Evolutionary conservation across 176 grass and related monocot genomes (phyloP).

Genomic region (Elaeis guineensis): DNA sequence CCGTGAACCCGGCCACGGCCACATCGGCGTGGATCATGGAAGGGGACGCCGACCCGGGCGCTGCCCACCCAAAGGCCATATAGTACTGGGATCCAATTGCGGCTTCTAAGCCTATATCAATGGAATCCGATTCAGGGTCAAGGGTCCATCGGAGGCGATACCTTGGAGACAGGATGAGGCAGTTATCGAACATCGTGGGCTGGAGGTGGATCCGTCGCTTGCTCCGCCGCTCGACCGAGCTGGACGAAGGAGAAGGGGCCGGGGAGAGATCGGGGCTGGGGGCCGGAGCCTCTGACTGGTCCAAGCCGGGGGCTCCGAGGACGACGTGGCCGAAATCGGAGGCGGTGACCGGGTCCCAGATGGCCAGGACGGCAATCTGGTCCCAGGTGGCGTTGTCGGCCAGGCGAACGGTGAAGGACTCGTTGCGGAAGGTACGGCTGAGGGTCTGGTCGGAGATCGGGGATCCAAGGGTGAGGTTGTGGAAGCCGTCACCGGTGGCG

Average conservation of each 20-base stretch:
- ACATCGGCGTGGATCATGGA: constrained; percentile 71
- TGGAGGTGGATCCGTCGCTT: constrained; percentile 11
- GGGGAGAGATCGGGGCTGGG: constrained; percentile 7
- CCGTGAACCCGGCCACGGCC: constrained; percentile 64
- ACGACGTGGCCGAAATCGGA: constrained; percentile 75
- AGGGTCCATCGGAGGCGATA: constrained; percentile 81
- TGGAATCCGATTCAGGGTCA: constrained; percentile 38
- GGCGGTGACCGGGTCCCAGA: constrained; percentile 80
- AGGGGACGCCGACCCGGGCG: constrained; percentile 25
- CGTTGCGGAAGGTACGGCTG: constrained; percentile 48
- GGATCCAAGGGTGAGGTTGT: constrained; percentile 35
- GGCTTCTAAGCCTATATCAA: constrained; percentile 77
- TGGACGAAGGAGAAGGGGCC: background rate
- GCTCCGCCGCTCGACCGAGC: background rate
- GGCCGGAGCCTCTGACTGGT: background rate
- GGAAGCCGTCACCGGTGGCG: constrained; percentile 42
- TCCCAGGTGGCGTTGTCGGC: constrained; percentile 53
- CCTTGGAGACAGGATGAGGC: constrained; percentile 41
- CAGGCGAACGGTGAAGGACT: constrained; percentile 49
- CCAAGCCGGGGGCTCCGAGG: constrained; percentile 15
- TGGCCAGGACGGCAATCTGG: constrained; percentile 53
- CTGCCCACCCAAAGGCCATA: constrained; percentile 83
- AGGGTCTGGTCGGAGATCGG: constrained; percentile 34
- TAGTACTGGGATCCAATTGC: constrained; percentile 75
- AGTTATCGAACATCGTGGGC: constrained; percentile 79